These are phyloP conservation scores for Verbena officinalis DNA, from an alignment of 257 asterid species.

Conservation along the genomic window DNA sequence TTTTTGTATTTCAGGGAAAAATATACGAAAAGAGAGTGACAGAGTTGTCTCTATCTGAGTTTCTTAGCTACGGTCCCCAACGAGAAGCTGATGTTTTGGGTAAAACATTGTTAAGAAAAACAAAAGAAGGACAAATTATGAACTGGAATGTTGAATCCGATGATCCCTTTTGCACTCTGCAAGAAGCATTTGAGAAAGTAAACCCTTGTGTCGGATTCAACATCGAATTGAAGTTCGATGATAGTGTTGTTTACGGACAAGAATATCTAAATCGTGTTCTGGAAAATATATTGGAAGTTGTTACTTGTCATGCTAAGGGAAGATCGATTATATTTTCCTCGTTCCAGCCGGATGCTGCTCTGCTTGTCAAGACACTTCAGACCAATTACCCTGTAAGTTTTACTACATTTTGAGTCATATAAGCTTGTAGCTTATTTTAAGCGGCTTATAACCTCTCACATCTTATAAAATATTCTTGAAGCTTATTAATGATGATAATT, in stretches of 20 bases:
- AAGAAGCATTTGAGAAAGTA: constrained; percentile 82
- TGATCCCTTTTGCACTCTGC: constrained; percentile 71
- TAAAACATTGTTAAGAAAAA: constrained; percentile 67
- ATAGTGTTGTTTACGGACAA: constrained; percentile 53
- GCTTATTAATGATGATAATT: neutral
- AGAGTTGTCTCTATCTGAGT: constrained; percentile 71
- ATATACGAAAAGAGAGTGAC: constrained; percentile 75
- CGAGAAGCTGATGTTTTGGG: constrained; percentile 50
- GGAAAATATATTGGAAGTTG: constrained; percentile 57
- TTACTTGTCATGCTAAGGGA: constrained; percentile 59
- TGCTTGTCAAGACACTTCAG: constrained; percentile 66
- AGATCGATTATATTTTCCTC: constrained; percentile 75
- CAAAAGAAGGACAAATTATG: constrained; percentile 67
- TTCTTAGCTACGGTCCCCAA: constrained; percentile 79
- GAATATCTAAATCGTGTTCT: constrained; percentile 49
- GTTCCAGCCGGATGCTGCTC: constrained; percentile 92
- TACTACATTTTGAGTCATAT: too few relatives aligned
- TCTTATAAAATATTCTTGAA: too few relatives aligned
- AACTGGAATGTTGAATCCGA: constrained; percentile 83
- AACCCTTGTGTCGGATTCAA: constrained; percentile 78
- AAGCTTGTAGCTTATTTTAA: too few relatives aligned
- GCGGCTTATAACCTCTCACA: too few relatives aligned
- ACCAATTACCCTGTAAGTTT: constrained; percentile 65
- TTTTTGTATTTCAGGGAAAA: constrained; percentile 51
- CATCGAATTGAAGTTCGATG: constrained; percentile 89